Conservation (phyloP, 2,329 filamentous ascomycete genomes). For the Bipolaris victoriae region DNA sequence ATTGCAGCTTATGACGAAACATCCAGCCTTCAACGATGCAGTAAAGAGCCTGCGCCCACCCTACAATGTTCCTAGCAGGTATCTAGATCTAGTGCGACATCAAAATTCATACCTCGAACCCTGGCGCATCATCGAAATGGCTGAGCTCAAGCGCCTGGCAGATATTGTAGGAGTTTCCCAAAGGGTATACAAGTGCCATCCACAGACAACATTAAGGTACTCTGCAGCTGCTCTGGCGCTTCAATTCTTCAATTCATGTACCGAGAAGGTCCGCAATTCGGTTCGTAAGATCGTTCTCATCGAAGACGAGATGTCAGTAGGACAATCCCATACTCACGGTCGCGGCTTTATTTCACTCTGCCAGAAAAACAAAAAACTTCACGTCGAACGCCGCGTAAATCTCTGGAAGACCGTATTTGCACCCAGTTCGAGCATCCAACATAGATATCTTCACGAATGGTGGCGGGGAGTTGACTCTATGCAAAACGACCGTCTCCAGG, state of each 20-base stretch:
- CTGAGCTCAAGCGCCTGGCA: background rate
- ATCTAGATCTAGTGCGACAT: background rate
- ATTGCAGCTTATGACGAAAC: background rate
- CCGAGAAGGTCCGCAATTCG: background rate
- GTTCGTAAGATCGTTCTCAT: background rate
- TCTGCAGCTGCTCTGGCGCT: background rate
- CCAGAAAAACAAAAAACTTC: conserved; percentile 8
- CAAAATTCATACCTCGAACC: background rate
- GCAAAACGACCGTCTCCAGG: background rate
- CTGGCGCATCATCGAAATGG: background rate
- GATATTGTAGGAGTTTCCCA: background rate
- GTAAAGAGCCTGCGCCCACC: background rate
- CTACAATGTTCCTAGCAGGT: background rate
- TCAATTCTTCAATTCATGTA: background rate
- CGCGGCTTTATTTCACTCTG: conserved; percentile 14
- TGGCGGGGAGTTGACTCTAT: too few species aligned
- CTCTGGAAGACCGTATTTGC: conserved; percentile 1
- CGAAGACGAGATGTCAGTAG: background rate
- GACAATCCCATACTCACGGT: conserved; percentile 8
- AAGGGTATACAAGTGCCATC: background rate
- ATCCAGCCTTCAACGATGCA: background rate
- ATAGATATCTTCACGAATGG: too few species aligned
- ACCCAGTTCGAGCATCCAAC: background rate
- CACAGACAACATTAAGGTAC: background rate
- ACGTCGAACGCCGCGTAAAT: conserved; percentile 3